These are phyloP conservation scores for Ophiorrhiza pumila DNA, from an alignment of 257 asterid species.

Conservation along the genomic window DNA sequence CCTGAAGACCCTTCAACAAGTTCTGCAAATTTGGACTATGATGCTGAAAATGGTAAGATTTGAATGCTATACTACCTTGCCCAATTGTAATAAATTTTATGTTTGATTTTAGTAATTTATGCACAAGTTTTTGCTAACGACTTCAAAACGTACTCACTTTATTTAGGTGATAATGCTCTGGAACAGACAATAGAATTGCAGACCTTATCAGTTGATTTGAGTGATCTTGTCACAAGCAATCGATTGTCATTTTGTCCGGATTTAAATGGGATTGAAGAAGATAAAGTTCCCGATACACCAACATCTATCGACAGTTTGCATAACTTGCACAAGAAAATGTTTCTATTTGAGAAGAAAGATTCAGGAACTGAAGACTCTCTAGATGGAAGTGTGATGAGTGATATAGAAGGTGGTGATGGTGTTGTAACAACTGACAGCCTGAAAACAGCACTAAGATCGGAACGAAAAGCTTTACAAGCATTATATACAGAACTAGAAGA, in stretches of 20 bases:
- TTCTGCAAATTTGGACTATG: conserved; percentile 25
- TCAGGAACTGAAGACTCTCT: conserved; percentile 66
- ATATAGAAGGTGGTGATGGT: conserved; percentile 70
- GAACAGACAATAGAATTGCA: conserved; percentile 39
- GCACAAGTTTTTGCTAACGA: background rate
- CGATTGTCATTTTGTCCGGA: conserved; percentile 32
- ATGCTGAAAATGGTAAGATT: conserved; percentile 44
- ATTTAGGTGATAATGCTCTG: conserved; percentile 42
- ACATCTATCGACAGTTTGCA: conserved; percentile 56
- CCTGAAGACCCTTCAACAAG: conserved; percentile 39
- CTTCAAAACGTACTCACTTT: conserved; percentile 3
- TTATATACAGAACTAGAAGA: conserved; percentile 82
- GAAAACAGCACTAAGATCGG: conserved; percentile 60
- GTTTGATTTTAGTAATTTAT: too few relatives aligned
- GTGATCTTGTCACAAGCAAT: conserved; percentile 25
- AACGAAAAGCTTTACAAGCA: conserved; percentile 68
- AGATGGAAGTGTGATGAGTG: conserved; percentile 86
- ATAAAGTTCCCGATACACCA: conserved; percentile 77
- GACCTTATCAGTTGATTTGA: conserved; percentile 35
- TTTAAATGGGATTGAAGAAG: conserved; percentile 59
- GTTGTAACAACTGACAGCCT: conserved; percentile 51
- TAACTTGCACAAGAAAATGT: conserved; percentile 58
- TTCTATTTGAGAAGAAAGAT: conserved; percentile 65
- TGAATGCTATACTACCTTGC: background rate
- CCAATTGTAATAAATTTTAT: too few relatives aligned